Base-by-base conservation (phyloP, 768 basidiomycete genomes). In the Tulasnella sp. region DNA sequence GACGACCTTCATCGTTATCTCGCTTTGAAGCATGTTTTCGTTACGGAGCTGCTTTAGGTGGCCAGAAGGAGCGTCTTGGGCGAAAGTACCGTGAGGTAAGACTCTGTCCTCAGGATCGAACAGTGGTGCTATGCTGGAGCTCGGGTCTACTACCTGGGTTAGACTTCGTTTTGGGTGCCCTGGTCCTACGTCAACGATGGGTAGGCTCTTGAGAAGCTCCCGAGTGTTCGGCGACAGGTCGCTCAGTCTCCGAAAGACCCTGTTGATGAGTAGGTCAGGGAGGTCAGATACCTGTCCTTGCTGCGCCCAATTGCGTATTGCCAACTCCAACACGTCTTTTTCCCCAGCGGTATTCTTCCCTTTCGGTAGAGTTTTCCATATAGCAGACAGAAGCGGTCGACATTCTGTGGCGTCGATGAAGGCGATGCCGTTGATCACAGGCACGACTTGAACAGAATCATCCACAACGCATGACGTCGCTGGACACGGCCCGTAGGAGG, bases 51-150 rank as follows among this genome's bases (percentile, higher is more conserved):
- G 52, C 17, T 17, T 4, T 2, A 53, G 32, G 19, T 53, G 38
- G 2, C 29, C 11, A 13, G 29, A 27, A 7, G 17, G 13, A 8
- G 23, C 21, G 4, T 38, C 32, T 41, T 53, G n/a, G 27, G 27
- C 32, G 10, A 53, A 53, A 17, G 11, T 13, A 3, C 52, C 52
- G 15, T 38, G 9, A 2, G 55, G 55, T 9, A 56, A 26, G 15
- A 56, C 45, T 15, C n/a, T 26, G 13, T 56, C 55, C 42, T 44
- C 55, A 26, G 24, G 21, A 23, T 44, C 45, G 55, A 42, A 56
- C 19, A 56, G 55, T 10, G 15, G 41, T 30, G 55, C 55, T 7
- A 56, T 38, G 1, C n/a, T 42, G 3, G 55, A 44, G 30, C 8
- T 27, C 24, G 55, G 55, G 21, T 56, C 55, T 13, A 56, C 55